A percentile compares a stretch with the other conserved stretches of the same genome.
Evolutionary conservation across 805 yeast species (phyloP).

Genomic region (Wickerhamiella sergipiensis): DNA sequence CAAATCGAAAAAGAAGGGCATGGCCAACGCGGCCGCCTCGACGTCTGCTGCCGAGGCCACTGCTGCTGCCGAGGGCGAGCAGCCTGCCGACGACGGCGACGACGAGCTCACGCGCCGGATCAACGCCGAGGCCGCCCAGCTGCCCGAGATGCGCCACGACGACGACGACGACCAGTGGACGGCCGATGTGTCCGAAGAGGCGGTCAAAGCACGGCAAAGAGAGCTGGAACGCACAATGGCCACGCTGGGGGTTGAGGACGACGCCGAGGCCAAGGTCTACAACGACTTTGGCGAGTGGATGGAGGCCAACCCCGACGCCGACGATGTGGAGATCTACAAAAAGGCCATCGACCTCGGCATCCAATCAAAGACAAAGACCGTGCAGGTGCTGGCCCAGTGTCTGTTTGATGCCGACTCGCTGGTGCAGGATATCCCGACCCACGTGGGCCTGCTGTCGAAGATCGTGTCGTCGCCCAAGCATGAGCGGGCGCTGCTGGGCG

Average conservation of each 20-base stretch:
- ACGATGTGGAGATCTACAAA: slow-evolving; percentile 88
- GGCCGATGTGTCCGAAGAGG: slow-evolving; percentile 93
- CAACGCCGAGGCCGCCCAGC: slow-evolving; percentile 68
- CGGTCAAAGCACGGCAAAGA: slow-evolving; percentile 79
- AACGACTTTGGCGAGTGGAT: slow-evolving; percentile 88
- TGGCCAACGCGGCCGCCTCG: slow-evolving; percentile 55
- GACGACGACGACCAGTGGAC: slow-evolving; percentile 94
- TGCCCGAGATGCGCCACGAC: slow-evolving; percentile 38
- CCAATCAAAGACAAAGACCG: slow-evolving; percentile 55
- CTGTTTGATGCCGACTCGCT: slow-evolving; percentile 64
- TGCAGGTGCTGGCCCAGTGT: slow-evolving; percentile 85
- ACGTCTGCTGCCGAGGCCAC: slow-evolving; percentile 19
- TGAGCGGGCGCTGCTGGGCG: slow-evolving; percentile 88
- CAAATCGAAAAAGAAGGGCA: slow-evolving; percentile 49
- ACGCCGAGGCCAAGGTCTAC: slow-evolving; percentile 36
- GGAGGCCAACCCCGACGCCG: slow-evolving; percentile 46
- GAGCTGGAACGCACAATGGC: slow-evolving; percentile 50
- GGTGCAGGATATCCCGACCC: slow-evolving; percentile 55
- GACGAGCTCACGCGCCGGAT: slow-evolving; percentile 66
- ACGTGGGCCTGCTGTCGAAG: slow-evolving; percentile 72
- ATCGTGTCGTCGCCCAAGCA: slow-evolving; percentile 43
- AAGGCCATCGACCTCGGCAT: slow-evolving; percentile 72
- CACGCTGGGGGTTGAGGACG: slow-evolving; percentile 23
- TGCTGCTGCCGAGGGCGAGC: slow-evolving; percentile 22
- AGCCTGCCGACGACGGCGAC: slow-evolving; percentile 38